Evolutionary conservation across 176 grass and related monocot genomes (phyloP), one percentile per base, ranked within the genome.

Genomic region (Oryza coarctata): DNA sequence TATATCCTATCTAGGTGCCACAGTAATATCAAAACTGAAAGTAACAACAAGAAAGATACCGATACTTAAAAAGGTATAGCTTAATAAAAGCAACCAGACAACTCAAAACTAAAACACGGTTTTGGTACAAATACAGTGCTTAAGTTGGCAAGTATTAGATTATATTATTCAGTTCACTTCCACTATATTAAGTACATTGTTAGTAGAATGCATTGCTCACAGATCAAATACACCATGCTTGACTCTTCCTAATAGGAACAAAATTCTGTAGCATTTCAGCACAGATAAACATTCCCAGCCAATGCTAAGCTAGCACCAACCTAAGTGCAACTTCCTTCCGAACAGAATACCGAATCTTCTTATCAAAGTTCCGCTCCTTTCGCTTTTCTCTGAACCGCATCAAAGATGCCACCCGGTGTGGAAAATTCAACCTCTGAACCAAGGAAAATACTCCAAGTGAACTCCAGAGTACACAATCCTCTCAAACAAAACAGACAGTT

Each of bases 311-410:
- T 25, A 44, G 43, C 40, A 73, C 83, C 82, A 87, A 99, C 96
- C 96, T 99, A 40, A 95, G 87, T 1, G 96, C 96, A 38, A 99
- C 96, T 71, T 99, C 96, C 83, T 99, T 99, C 35, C 96, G 77
- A 27, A 99, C 96, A 57, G 77, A 90, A 73, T 99, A 99, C 65
- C 96, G 84, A 58, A 99, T 99, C 85, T 99, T 99, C 87, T 99
- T 99, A 80, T 99, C 96, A 80, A 99, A 99, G 60, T 95, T 99
- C 15, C 96, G 88, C 32, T 95, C 96, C 80, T 99, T 99, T 71
- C 96, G 90, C 80, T 99, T 99, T 78, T 99, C 96, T 47, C 93
- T 90, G 60, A 99, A 99, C 87, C 96, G 95, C 93, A 99, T 93
- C 70, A 99, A 30, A 1, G 96, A 95, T 45, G 96, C 96, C 83